phyloP scores from a whole-genome alignment of 345 rosid species.

The Rhodamnia rubescens region DNA sequence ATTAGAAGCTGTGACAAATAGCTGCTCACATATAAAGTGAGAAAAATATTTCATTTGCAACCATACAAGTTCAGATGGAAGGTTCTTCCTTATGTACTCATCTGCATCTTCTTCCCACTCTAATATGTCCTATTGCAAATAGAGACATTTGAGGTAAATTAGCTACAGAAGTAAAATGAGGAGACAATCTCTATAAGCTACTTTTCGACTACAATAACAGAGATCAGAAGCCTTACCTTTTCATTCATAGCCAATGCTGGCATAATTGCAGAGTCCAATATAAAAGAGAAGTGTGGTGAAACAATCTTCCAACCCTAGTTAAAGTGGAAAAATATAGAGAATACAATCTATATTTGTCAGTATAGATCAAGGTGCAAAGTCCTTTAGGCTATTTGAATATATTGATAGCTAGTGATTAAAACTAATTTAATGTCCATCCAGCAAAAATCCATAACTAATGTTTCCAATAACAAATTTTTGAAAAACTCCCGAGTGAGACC shows the following conservation, averaged over 20 bases:
- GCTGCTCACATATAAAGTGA: not conserved
- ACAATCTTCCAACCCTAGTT: slow-evolving; percentile 88
- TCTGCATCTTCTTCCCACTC: slow-evolving; percentile 93
- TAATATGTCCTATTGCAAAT: slow-evolving; percentile 41
- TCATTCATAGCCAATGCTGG: slow-evolving; percentile 65
- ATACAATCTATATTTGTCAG: not conserved
- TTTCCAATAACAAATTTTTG: not conserved
- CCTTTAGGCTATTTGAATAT: not conserved
- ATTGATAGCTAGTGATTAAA: not conserved
- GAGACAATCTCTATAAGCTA: not conserved
- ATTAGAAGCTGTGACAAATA: not conserved
- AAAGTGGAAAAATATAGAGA: slow-evolving; percentile 1
- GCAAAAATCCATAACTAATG: not conserved
- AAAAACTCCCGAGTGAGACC: not conserved
- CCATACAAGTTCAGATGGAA: slow-evolving; percentile 77
- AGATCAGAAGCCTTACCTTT: slow-evolving; percentile 31
- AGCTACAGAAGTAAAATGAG: not conserved
- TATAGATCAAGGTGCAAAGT: not conserved
- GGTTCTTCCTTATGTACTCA: slow-evolving; percentile 75
- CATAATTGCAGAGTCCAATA: slow-evolving; percentile 74
- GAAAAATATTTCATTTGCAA: not conserved
- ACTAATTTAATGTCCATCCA: not conserved
- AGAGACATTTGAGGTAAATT: not conserved
- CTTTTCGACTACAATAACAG: not conserved
- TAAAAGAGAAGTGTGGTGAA: slow-evolving; percentile 64